Conservation (phyloP, 1,284 basidiomycete genomes). For the Moesziomyces sp. region DNA sequence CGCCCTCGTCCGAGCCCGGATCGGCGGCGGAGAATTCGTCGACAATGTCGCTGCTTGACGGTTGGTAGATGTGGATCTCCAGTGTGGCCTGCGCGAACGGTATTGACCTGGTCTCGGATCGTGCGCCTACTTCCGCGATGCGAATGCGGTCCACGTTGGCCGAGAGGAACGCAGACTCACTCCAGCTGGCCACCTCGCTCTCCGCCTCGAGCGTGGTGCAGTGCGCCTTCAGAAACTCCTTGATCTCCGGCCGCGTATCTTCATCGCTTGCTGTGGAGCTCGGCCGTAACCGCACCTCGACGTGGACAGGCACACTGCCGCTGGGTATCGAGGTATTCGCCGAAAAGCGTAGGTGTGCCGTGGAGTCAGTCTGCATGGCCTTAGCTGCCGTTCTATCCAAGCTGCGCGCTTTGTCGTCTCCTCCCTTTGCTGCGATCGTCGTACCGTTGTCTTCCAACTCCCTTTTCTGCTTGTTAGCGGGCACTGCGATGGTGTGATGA, state of each 20-base stretch:
- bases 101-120: constrained; percentile 24
- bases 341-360: constrained; percentile 3
- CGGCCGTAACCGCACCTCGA: constrained; percentile 35
- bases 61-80: constrained; percentile 85
- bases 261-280: constrained; percentile 28
- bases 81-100: constrained; percentile 28
- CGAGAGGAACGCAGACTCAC: constrained; percentile 73
- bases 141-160: constrained; percentile 81
- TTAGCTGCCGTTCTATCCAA: neutral
- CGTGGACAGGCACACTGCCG: constrained; percentile 22
- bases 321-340: neutral
- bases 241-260: constrained; percentile 4
- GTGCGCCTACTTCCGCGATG: constrained; percentile 73
- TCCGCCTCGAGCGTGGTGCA: constrained; percentile 72
- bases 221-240: constrained; percentile 14
- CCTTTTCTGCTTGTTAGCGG: no score
- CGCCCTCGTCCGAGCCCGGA: constrained; percentile 72
- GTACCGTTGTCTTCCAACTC: neutral
- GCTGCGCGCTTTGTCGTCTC: no score
- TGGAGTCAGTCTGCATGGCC: constrained; percentile 15
- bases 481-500: neutral
- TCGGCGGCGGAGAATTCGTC: constrained; percentile 79
- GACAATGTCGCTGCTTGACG: constrained; percentile 76
- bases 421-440: neutral
- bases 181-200: constrained; percentile 78